Evolutionary conservation across 73 alveolate genomes (phyloP).

Genomic region (Symbiodinium pilosum): DNA sequence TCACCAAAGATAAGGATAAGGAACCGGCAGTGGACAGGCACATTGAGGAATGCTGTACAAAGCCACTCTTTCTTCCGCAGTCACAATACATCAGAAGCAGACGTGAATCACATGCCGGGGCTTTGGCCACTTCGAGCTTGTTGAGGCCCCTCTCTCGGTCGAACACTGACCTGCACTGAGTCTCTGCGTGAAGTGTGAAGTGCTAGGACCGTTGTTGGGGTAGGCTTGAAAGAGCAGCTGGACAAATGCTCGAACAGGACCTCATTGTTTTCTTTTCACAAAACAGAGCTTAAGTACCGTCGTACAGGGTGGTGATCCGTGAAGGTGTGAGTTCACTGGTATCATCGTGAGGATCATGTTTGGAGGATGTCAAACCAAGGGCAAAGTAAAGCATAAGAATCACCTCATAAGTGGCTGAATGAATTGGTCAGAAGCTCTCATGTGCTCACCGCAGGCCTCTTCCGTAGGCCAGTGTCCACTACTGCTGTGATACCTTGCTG

Average conservation of each 20-base stretch:
- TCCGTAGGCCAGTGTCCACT: conserved; percentile 79
- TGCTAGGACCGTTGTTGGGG: neutral
- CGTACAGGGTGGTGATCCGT: too few species aligned
- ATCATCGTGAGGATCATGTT: too few species aligned
- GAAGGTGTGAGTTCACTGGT: too few species aligned
- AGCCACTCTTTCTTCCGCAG: neutral
- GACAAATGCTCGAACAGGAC: neutral
- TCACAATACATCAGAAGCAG: too few species aligned
- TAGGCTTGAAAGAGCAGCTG: too few species aligned
- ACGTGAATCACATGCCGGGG: too few species aligned
- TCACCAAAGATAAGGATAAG: too few species aligned
- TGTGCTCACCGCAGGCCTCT: conserved; percentile 14
- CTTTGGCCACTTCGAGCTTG: conserved; percentile 19
- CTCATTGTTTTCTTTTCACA: neutral
- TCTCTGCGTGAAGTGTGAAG: neutral
- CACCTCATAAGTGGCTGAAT: too few species aligned
- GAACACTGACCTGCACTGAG: conserved; percentile 27
- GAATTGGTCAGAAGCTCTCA: neutral
- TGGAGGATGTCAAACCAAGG: too few species aligned
- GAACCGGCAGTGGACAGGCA: too few species aligned
- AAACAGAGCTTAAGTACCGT: neutral
- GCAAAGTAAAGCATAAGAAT: too few species aligned
- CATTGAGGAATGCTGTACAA: too few species aligned
- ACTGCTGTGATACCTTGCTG: conserved; percentile 50
- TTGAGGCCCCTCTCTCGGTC: conserved; percentile 45